Conservation (phyloP, 139 green algal genomes). For the Tetraselmis striata region DNA sequence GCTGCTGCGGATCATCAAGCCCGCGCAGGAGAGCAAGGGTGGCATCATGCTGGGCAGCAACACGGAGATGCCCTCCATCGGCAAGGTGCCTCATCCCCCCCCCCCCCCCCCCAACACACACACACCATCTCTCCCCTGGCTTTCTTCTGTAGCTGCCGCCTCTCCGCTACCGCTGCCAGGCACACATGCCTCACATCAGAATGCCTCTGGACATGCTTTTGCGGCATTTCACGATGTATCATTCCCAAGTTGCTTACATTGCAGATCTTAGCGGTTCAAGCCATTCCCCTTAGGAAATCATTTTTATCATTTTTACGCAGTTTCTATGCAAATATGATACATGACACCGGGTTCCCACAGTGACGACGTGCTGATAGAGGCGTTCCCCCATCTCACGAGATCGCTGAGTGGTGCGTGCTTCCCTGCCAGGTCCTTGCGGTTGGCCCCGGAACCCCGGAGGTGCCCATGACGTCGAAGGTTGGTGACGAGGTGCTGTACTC, state of each 20-base stretch:
- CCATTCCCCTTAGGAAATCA: too few relatives aligned
- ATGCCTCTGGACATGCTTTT: not conserved
- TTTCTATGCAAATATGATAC: too few relatives aligned
- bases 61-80: conserved; percentile 86
- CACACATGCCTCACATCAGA: not conserved
- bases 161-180: not conserved
- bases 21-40: conserved; percentile 52
- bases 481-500: conserved; percentile 81
- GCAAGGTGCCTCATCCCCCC: conserved; percentile 45
- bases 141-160: not conserved
- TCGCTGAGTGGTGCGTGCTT: too few relatives aligned
- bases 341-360: too few relatives aligned
- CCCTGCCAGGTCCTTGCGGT: conserved; percentile 79
- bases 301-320: too few relatives aligned
- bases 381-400: too few relatives aligned
- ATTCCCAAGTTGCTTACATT: too few relatives aligned
- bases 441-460: conserved; percentile 54
- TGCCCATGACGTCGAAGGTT: conserved; percentile 42
- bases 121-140: not conserved
- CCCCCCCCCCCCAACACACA: not conserved
- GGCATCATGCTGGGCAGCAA: conserved; percentile 78
- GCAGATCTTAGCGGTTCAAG: too few relatives aligned
- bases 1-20: conserved; percentile 41
- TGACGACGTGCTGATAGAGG: too few relatives aligned
- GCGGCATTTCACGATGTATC: too few relatives aligned